A percentile compares a stretch with the other conserved stretches of the same genome.
phyloP scores from a whole-genome alignment of 2,329 filamentous ascomycete genomes.

The Macrophomina phaseolina region DNA sequence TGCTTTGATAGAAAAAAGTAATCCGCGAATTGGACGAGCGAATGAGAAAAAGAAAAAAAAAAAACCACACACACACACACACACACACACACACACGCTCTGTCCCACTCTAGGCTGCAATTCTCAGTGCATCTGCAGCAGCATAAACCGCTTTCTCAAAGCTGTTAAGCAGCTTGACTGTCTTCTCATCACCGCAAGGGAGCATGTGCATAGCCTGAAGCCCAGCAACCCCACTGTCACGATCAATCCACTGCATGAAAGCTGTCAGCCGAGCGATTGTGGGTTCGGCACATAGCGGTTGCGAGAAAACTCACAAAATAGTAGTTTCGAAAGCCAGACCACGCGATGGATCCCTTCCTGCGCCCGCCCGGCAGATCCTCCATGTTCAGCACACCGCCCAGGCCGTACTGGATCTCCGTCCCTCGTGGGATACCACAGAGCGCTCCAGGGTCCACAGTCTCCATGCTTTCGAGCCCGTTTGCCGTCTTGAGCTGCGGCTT shows the following conservation, averaged over 20 bases:
- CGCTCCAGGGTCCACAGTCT: conserved; percentile 10
- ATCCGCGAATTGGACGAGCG: too few relatives aligned
- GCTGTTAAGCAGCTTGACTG: neutral
- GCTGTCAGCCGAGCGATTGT: neutral
- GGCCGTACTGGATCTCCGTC: neutral
- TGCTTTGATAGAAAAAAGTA: neutral
- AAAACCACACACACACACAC: too few relatives aligned
- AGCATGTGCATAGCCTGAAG: neutral
- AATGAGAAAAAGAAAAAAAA: too few relatives aligned
- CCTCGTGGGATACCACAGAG: conserved; percentile 5
- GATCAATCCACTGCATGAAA: neutral
- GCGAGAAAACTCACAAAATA: neutral
- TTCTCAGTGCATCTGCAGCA: neutral
- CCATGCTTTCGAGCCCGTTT: neutral
- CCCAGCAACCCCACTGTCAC: neutral
- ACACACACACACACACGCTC: too few relatives aligned
- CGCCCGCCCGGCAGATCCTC: neutral
- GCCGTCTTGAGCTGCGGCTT: neutral
- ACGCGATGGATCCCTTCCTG: neutral
- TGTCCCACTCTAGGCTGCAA: too few relatives aligned
- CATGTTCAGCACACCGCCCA: neutral
- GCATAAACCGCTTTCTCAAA: neutral
- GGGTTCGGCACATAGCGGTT: too few relatives aligned
- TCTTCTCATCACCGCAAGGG: neutral
- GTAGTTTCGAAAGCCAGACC: neutral